These are phyloP conservation scores for Artemisia argyi DNA, from an alignment of 129 eudicot species.

Conservation along the genomic window DNA sequence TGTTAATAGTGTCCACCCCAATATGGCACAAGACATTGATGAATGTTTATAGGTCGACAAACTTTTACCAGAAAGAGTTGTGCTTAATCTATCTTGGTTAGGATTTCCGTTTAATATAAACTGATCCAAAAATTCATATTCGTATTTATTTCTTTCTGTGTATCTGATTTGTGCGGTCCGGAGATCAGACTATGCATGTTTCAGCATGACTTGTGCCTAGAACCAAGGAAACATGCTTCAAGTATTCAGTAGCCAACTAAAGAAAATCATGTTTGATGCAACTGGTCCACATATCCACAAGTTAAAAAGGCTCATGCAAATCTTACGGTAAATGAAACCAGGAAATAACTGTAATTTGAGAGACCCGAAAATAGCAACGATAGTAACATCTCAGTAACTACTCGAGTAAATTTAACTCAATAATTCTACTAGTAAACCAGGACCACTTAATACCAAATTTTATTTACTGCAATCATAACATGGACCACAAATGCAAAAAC, in stretches of 20 bases:
- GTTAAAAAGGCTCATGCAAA: conserved; percentile 16
- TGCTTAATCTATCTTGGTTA: too few relatives aligned
- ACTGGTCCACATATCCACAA: conserved; percentile 11
- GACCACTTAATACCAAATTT: conserved; percentile 20
- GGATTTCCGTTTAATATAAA: too few relatives aligned
- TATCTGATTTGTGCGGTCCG: too few relatives aligned
- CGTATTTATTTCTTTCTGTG: too few relatives aligned
- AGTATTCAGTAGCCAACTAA: not conserved
- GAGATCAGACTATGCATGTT: too few relatives aligned
- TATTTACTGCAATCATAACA: conserved; percentile 16
- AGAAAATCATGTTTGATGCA: conserved; percentile 6
- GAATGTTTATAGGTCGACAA: too few relatives aligned
- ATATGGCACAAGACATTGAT: too few relatives aligned
- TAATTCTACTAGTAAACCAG: conserved; percentile 16
- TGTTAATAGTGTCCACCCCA: too few relatives aligned
- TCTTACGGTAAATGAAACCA: conserved; percentile 15
- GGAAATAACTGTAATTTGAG: not conserved
- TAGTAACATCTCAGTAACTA: conserved; percentile 33
- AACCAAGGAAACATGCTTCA: too few relatives aligned
- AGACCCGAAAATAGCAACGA: conserved; percentile 8
- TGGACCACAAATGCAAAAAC: conserved; percentile 35
- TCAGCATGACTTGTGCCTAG: too few relatives aligned
- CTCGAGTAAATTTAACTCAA: conserved; percentile 1
- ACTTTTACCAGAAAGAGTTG: too few relatives aligned
- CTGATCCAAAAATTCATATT: too few relatives aligned